phyloP scores from a whole-genome alignment of 1,139 yeast genomes.

The Eremothecium cymbalariae region DNA sequence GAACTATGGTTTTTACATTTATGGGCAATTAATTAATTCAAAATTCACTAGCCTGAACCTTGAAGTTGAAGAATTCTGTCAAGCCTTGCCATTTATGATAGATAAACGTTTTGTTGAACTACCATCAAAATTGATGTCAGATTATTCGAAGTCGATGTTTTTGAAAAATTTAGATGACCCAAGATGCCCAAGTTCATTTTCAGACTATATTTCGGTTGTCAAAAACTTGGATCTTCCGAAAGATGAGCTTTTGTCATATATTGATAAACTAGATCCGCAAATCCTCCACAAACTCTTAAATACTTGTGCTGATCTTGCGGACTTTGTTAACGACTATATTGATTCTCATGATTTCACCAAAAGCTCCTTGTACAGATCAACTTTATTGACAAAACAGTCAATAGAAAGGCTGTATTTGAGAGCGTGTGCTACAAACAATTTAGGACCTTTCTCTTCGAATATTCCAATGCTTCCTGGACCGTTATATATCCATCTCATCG shows the following conservation, averaged over 20 bases:
- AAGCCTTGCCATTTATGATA: conserved; percentile 30
- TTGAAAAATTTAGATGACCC: conserved; percentile 18
- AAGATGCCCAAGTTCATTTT: conserved; percentile 22
- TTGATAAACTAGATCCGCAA: conserved; percentile 20
- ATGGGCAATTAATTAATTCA: conserved; percentile 24
- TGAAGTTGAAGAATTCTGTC: conserved; percentile 29
- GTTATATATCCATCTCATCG: conserved; percentile 14
- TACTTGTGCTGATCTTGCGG: conserved; percentile 27
- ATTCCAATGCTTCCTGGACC: conserved; percentile 2
- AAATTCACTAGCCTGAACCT: conserved; percentile 15
- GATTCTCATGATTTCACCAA: conserved; percentile 24
- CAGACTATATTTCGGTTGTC: conserved; percentile 25
- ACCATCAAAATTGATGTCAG: conserved; percentile 27
- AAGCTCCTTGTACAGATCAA: conserved; percentile 24
- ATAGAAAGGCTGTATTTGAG: conserved; percentile 28
- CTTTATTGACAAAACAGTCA: conserved; percentile 32
- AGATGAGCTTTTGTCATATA: conserved; percentile 14
- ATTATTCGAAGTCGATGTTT: conserved; percentile 27
- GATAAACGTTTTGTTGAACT: conserved; percentile 24
- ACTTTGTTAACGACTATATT: conserved; percentile 29
- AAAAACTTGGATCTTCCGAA: conserved; percentile 17
- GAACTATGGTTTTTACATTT: conserved; percentile 20
- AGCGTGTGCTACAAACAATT: conserved; percentile 16
- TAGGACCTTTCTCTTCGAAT: conserved; percentile 12
- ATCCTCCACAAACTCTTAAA: conserved; percentile 13